phyloP scores from a whole-genome alignment of 2,329 filamentous ascomycete genomes.

The Hortaea werneckii region DNA sequence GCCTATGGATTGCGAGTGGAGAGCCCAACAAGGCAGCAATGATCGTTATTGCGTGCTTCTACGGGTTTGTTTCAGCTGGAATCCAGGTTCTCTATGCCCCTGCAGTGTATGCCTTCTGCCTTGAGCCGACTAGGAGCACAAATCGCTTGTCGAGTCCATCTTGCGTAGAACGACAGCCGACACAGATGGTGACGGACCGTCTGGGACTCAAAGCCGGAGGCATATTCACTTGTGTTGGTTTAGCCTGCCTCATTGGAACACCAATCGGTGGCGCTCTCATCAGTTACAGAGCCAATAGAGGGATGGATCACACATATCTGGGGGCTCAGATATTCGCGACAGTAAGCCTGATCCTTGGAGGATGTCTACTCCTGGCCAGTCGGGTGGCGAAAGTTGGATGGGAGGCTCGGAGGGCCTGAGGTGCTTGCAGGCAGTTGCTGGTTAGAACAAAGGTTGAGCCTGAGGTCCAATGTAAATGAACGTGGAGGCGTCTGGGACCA shows the following conservation, averaged over 20 bases:
- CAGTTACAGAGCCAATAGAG: constrained; percentile 7
- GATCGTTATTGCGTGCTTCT: constrained; percentile 22
- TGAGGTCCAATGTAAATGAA: no score
- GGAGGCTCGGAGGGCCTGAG: constrained; percentile 5
- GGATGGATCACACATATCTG: constrained; percentile 10
- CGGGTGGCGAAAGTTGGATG: constrained; percentile 15
- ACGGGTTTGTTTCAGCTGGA: constrained; percentile 24
- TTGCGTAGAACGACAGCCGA: background rate
- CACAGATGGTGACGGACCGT: constrained; percentile 6
- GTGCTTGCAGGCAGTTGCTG: no score
- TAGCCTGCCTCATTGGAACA: constrained; percentile 16
- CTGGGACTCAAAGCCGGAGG: constrained; percentile 17
- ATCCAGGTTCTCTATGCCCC: constrained; percentile 23
- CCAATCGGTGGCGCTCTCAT: constrained; percentile 20
- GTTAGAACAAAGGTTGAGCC: no score
- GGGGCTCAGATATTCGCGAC: constrained; percentile 17
- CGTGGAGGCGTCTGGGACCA: no score
- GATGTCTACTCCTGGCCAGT: constrained; percentile 11
- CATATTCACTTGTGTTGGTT: constrained; percentile 15
- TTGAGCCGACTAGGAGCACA: constrained; percentile 2
- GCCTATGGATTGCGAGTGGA: constrained; percentile 37
- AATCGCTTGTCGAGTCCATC: background rate
- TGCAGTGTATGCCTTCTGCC: constrained; percentile 15
- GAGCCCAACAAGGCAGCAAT: constrained; percentile 8
- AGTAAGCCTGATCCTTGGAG: constrained; percentile 13